A percentile compares a stretch with the other conserved stretches of the same genome.
These are phyloP conservation scores for Nicotiana sylvestris DNA, from an alignment of 257 asterid species.

Conservation along the genomic window DNA sequence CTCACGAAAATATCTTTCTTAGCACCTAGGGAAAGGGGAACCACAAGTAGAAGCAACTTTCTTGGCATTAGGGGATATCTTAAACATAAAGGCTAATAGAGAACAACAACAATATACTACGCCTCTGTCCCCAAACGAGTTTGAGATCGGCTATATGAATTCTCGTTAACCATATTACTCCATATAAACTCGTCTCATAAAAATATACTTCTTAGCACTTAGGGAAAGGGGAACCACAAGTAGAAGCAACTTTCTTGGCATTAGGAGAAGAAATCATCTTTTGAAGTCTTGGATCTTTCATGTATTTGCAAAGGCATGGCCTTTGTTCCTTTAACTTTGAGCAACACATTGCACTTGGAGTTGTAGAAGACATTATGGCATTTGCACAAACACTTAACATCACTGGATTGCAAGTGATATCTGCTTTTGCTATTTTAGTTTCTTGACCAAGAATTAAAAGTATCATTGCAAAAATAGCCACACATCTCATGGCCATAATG, in stretches of 20 bases:
- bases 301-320: constrained; percentile 74
- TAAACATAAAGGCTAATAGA: neutral
- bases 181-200: neutral
- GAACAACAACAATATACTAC: neutral
- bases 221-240: constrained; percentile 82
- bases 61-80: neutral
- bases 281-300: constrained; percentile 66
- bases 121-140: neutral
- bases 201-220: constrained; percentile 34
- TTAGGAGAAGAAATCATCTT: constrained; percentile 78
- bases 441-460: constrained; percentile 28
- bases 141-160: neutral
- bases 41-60: constrained; percentile 30
- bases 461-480: constrained; percentile 29
- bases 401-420: constrained; percentile 64
- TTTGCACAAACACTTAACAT: constrained; percentile 79
- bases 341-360: constrained; percentile 51
- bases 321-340: constrained; percentile 65
- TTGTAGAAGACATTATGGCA: constrained; percentile 58
- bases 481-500: constrained; percentile 12
- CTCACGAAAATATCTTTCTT: neutral
- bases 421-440: constrained; percentile 34
- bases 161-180: neutral
- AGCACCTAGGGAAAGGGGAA: constrained; percentile 75
- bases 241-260: constrained; percentile 63